Percentiles rank a stretch among this genome's conserved stretches.
Evolutionary conservation across 495 filamentous ascomycete genomes (phyloP).

Genomic region (Lichina pygmaea): DNA sequence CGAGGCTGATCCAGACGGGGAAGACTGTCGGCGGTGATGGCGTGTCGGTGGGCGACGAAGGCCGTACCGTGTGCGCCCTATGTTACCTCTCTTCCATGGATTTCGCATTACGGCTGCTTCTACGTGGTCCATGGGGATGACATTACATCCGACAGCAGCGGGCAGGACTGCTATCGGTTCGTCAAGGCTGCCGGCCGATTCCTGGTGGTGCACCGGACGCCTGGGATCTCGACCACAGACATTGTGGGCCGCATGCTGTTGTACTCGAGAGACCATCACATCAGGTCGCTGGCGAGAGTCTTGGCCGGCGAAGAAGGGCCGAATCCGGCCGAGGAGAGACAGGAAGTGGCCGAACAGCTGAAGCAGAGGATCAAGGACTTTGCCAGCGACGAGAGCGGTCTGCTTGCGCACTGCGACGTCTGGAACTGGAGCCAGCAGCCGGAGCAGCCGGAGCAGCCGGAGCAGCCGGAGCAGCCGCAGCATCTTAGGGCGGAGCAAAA

Average conservation of each 20-base stretch:
- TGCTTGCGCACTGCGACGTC: conserved; percentile 43
- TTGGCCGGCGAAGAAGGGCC: conserved; percentile 46
- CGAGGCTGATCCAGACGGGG: conserved; percentile 8
- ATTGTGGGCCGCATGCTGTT: conserved; percentile 91
- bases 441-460: not conserved
- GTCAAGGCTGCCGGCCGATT: conserved; percentile 83
- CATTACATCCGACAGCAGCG: conserved; percentile 58
- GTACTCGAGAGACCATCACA: conserved; percentile 71
- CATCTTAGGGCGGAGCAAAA: conserved; percentile 18
- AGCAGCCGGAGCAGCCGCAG: conserved; percentile 17
- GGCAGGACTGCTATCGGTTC: conserved; percentile 89
- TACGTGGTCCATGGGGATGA: conserved; percentile 88
- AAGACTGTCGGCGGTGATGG: conserved; percentile 51
- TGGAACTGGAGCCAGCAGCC: conserved; percentile 41
- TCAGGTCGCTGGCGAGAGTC: conserved; percentile 39
- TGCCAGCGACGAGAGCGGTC: conserved; percentile 57
- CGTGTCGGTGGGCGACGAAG: conserved; percentile 77
- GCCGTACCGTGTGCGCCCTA: conserved; percentile 75
- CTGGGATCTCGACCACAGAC: conserved; percentile 89
- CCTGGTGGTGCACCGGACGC: conserved; percentile 84
- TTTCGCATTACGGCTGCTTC: conserved; percentile 74
- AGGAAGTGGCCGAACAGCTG: conserved; percentile 30
- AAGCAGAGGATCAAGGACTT: conserved; percentile 51
- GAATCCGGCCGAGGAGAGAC: conserved; percentile 36
- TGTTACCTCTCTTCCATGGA: conserved; percentile 80